A percentile compares a stretch with the other conserved stretches of the same genome.
Evolutionary conservation across 805 yeast genomes (phyloP).

Genomic region (Lipomyces japonicus): DNA sequence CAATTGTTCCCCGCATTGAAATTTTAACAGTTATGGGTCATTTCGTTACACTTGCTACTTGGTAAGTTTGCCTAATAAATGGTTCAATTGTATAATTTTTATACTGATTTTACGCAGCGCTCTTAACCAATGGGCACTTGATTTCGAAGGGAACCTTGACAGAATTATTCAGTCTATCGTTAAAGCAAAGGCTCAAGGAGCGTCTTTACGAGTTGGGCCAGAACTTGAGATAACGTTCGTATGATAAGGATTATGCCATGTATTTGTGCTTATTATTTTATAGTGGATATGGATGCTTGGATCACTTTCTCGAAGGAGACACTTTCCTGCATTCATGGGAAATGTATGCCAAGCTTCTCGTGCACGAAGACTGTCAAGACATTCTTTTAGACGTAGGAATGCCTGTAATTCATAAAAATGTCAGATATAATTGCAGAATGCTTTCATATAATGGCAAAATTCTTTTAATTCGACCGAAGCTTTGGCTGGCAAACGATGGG

Average conservation of each 20-base stretch:
- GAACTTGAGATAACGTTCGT: constrained; percentile 78
- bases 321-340: constrained; percentile 91
- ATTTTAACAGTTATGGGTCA: no score
- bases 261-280: background rate
- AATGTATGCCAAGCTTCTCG: constrained; percentile 73
- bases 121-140: constrained; percentile 97
- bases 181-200: constrained; percentile 70
- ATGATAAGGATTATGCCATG: background rate
- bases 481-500: constrained; percentile 95
- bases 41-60: constrained; percentile 25
- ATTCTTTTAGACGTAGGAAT: constrained; percentile 88
- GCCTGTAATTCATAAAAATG: constrained; percentile 84
- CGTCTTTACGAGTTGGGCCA: constrained; percentile 90
- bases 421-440: constrained; percentile 87
- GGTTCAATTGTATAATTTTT: background rate
- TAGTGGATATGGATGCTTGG: constrained; percentile 63
- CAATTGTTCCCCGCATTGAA: no score
- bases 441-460: constrained; percentile 75
- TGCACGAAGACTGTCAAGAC: constrained; percentile 63
- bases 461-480: constrained; percentile 82
- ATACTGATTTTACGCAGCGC: constrained; percentile 39
- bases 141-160: constrained; percentile 94
- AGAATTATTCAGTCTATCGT: constrained; percentile 77
- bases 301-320: constrained; percentile 90
- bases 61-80: constrained; percentile 15